Evolutionary conservation across 2,329 filamentous ascomycete species (phyloP).

Genomic region (Torrubiella hemipterigena): DNA sequence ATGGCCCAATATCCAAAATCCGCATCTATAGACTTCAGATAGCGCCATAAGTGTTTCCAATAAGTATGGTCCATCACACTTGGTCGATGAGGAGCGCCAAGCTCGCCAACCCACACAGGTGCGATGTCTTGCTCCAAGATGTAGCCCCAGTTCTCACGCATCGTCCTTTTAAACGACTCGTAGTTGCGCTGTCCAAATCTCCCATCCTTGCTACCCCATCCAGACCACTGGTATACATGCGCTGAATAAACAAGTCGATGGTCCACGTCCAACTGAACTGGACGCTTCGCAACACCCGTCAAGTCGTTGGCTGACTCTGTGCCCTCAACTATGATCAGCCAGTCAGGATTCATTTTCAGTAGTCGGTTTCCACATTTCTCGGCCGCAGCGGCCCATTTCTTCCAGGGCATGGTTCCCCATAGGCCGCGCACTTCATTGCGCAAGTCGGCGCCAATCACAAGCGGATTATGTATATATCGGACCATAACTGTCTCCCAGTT

Average conservation of each 20-base stretch:
- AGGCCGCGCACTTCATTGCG: slow-evolving; percentile 58
- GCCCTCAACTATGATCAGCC: slow-evolving; percentile 57
- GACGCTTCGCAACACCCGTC: slow-evolving; percentile 39
- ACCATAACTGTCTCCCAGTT: slow-evolving; percentile 56
- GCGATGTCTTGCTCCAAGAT: slow-evolving; percentile 32
- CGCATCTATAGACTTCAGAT: slow-evolving; percentile 43
- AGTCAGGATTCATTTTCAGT: slow-evolving; percentile 45
- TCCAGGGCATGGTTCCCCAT: slow-evolving; percentile 59
- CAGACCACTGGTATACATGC: slow-evolving; percentile 59
- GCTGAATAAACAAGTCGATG: slow-evolving; percentile 53
- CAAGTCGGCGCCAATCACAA: slow-evolving; percentile 55
- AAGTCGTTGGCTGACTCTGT: slow-evolving; percentile 57
- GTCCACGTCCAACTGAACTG: slow-evolving; percentile 42
- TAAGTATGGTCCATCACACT: slow-evolving; percentile 48
- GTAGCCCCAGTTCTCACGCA: slow-evolving; percentile 56
- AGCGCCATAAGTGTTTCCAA: slow-evolving; percentile 51
- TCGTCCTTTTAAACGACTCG: slow-evolving; percentile 47
- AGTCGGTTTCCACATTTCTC: slow-evolving; percentile 51
- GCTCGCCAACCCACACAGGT: slow-evolving; percentile 59
- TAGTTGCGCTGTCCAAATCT: slow-evolving; percentile 50
- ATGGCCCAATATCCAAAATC: slow-evolving; percentile 63
- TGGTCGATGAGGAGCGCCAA: slow-evolving; percentile 44
- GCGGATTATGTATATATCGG: slow-evolving; percentile 43
- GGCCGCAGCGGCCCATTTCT: slow-evolving; percentile 49
- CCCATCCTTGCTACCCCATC: slow-evolving; percentile 50